Base-by-base conservation (phyloP, 306 rosid species). In the Vachellia pachyceras region DNA sequence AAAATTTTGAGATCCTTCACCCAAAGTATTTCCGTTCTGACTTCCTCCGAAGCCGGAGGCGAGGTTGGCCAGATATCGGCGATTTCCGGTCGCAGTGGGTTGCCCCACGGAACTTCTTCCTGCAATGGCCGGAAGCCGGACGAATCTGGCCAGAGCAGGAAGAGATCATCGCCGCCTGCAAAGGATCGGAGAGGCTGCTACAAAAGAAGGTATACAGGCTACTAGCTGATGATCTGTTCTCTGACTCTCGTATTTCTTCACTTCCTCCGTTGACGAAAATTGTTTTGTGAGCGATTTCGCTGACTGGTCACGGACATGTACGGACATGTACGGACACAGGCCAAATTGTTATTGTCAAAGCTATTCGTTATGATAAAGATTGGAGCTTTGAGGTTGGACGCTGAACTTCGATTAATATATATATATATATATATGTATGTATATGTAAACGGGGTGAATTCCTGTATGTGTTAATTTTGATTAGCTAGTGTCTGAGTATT, bases 121-220 rank as follows among this genome's bases (percentile, higher is more conserved):
- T 75, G 84, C 65, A 84, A 83, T 81, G 88, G 88, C 73, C 77
- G 47, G 54, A 84, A 82, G 77, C 77, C 84, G 76, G 90, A 85
- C 20, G 90, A 84, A 64, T 87, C 92, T 29, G 82, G 82, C 72
- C 71, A 87, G 81, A 86, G 91, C 74, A 75, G 25, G 66, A 91
- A 89, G 88, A 84, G 84, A 44, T 68, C 80, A 5, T 20, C 41
- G 10, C 41, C 85, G 33, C 70, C 33, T 33, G 5, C 79, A 0
- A 91, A 85, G 82, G 90, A 91, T 86, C 88, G 89, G 35, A 84
- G 92, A 85, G 97, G 95, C 4, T 84, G 91, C 76, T 91, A 92
- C 78, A 89, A 91, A 80, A 81, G 97, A 83, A 95, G 97, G 98
- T 94, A 47, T 44, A 17, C n/a, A 42, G 44, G 10, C 39, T 41